Evolutionary conservation across 2,329 filamentous ascomycete genomes (phyloP).

Genomic region (Acrocalymma vagum): DNA sequence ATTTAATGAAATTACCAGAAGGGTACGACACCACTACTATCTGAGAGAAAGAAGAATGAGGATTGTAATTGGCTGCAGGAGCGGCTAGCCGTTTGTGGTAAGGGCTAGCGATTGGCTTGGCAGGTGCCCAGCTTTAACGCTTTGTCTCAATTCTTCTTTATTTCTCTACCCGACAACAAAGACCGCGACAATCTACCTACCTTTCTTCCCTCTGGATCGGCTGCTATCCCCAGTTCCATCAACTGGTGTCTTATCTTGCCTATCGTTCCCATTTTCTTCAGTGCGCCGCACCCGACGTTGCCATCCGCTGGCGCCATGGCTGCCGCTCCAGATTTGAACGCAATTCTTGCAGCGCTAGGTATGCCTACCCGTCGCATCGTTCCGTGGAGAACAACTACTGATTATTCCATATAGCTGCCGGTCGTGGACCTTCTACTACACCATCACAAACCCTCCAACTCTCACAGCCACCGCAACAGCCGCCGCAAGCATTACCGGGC

Average conservation of each 20-base stretch:
- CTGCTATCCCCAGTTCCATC: neutral
- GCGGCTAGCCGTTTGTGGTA: neutral
- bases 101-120: neutral
- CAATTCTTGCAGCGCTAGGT: constrained; percentile 50
- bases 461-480: constrained; percentile 50
- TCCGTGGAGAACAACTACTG: constrained; percentile 7
- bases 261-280: neutral
- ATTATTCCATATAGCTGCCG: constrained; percentile 48
- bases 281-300: constrained; percentile 3
- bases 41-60: neutral
- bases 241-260: constrained; percentile 4
- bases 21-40: constrained; percentile 9
- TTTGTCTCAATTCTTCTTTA: constrained; percentile 17
- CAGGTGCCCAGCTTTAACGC: neutral
- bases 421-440: constrained; percentile 55
- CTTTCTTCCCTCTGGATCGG: constrained; percentile 1
- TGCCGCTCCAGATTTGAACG: constrained; percentile 46
- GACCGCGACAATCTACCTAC: constrained; percentile 20
- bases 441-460: constrained; percentile 57
- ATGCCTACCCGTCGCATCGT: constrained; percentile 14
- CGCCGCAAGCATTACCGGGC: constrained; percentile 53
- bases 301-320: constrained; percentile 37
- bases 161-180: constrained; percentile 19
- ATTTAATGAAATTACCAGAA: too few species aligned
- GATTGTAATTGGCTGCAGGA: neutral